A percentile compares a stretch with the other conserved stretches of the same genome.
Conservation (phyloP, 805 yeast genomes). For the baker's yeast (Saccharomyces cerevisiae) region DNA sequence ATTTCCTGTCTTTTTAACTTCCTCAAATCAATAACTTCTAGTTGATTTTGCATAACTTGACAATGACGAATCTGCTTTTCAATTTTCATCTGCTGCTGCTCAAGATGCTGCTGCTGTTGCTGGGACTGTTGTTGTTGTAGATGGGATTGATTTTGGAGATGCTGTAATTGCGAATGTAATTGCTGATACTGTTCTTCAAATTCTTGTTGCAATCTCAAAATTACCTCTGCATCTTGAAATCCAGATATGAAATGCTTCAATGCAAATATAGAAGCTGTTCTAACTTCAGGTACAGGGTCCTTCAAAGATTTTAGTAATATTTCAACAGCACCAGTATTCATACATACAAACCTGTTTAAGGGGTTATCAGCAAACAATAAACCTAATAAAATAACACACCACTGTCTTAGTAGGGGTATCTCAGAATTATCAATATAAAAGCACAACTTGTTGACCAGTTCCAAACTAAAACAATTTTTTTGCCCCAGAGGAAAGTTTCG, state of each 20-base stretch:
- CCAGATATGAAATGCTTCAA: slow-evolving; percentile 60
- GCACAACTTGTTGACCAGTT: slow-evolving; percentile 59
- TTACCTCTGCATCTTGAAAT: slow-evolving; percentile 31
- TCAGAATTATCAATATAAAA: slow-evolving; percentile 63
- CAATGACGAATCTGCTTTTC: slow-evolving; percentile 27
- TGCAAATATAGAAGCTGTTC: slow-evolving; percentile 74
- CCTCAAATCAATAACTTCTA: slow-evolving; percentile 27
- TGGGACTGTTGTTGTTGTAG: slow-evolving; percentile 22
- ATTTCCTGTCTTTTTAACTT: slow-evolving; percentile 62
- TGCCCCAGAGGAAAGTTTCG: slow-evolving; percentile 76
- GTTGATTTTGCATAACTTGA: slow-evolving; percentile 21
- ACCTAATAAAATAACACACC: slow-evolving; percentile 77
- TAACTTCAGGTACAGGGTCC: slow-evolving; percentile 93
- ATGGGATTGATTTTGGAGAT: slow-evolving; percentile 18
- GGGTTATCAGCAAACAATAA: slow-evolving; percentile 67
- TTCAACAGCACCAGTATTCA: slow-evolving; percentile 54
- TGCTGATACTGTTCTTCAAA: slow-evolving; percentile 29
- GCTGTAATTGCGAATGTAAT: slow-evolving; percentile 26
- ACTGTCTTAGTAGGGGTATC: slow-evolving; percentile 80
- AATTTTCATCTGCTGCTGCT: slow-evolving; percentile 25
- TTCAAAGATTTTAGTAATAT: slow-evolving; percentile 46
- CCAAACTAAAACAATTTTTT: slow-evolving; percentile 65
- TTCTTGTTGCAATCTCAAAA: slow-evolving; percentile 28
- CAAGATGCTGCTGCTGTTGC: slow-evolving; percentile 16
- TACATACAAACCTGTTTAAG: slow-evolving; percentile 65